phyloP scores from a whole-genome alignment of 148 eudicot species.

The Amaranthus cruentus region DNA sequence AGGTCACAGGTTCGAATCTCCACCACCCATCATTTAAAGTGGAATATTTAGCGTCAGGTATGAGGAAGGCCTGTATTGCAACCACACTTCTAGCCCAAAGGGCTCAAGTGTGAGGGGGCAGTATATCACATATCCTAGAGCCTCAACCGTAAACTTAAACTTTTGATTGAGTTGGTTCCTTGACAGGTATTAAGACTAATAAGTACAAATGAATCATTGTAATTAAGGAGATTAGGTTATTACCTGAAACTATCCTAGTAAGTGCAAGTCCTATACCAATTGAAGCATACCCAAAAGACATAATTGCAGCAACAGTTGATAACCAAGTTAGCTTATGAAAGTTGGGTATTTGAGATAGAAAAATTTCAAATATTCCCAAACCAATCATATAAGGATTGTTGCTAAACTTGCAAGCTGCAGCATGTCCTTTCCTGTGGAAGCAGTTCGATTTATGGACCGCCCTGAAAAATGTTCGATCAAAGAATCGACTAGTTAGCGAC shows the following conservation, averaged over 20 bases:
- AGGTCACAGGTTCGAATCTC: no score
- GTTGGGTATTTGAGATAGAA: conserved; percentile 65
- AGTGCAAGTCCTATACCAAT: conserved; percentile 69
- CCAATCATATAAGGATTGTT: conserved; percentile 59
- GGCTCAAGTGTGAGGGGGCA: no score
- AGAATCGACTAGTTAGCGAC: neutral
- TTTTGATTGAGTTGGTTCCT: no score
- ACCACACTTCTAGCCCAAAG: no score
- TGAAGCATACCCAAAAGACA: conserved; percentile 69
- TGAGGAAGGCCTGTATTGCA: no score
- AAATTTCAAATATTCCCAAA: conserved; percentile 52
- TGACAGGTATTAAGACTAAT: no score
- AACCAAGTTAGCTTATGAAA: conserved; percentile 59
- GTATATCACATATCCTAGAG: no score
- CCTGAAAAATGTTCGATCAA: conserved; percentile 30
- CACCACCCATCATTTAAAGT: no score
- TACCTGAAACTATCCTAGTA: conserved; percentile 57
- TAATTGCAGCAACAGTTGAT: conserved; percentile 61
- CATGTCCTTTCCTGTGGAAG: conserved; percentile 53
- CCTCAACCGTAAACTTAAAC: no score
- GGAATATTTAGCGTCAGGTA: no score
- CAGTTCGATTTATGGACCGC: conserved; percentile 70
- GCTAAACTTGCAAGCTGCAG: conserved; percentile 41
- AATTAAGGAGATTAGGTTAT: neutral
- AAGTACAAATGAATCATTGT: no score